phyloP scores from a whole-genome alignment of 495 filamentous ascomycete genomes.

The Trypethelium eluteriae region DNA sequence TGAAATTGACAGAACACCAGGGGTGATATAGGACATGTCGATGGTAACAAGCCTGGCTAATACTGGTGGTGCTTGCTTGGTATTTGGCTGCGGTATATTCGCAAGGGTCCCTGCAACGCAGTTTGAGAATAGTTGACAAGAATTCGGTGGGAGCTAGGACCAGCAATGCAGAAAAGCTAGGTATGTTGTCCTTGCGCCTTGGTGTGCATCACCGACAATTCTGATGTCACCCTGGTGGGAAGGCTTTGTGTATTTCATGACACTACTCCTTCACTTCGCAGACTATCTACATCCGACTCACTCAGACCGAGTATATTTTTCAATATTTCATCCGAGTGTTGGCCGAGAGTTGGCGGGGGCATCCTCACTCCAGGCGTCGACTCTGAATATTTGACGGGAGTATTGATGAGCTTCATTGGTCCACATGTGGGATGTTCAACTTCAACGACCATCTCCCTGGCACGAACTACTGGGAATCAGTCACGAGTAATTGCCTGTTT shows the following conservation, averaged over 20 bases:
- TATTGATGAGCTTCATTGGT: constrained; percentile 80
- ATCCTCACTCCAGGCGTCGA: constrained; percentile 67
- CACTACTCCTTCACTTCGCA: constrained; percentile 64
- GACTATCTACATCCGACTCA: constrained; percentile 50
- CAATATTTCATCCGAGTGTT: constrained; percentile 88
- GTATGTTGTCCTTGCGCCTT: too few relatives aligned
- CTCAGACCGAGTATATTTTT: constrained; percentile 56
- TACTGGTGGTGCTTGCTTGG: too few relatives aligned
- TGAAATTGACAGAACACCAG: background rate
- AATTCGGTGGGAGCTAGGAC: too few relatives aligned
- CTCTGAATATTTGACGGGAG: constrained; percentile 91
- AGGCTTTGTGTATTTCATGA: constrained; percentile 35
- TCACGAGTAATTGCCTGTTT: background rate
- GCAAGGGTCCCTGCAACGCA: too few relatives aligned
- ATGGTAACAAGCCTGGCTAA: too few relatives aligned
- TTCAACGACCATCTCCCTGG: constrained; percentile 80
- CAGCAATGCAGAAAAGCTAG: too few relatives aligned
- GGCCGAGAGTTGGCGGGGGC: constrained; percentile 76
- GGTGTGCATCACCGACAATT: too few relatives aligned
- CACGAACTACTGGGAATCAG: constrained; percentile 48
- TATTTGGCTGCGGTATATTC: too few relatives aligned
- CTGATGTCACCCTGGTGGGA: too few relatives aligned
- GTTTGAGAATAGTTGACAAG: too few relatives aligned
- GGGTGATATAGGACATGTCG: too few relatives aligned
- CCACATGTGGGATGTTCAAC: constrained; percentile 78